Percentiles rank a stretch among this genome's conserved stretches.
These are phyloP conservation scores for Fusarium nisikadoi DNA, from an alignment of 2,329 filamentous ascomycete genomes.

Conservation along the genomic window DNA sequence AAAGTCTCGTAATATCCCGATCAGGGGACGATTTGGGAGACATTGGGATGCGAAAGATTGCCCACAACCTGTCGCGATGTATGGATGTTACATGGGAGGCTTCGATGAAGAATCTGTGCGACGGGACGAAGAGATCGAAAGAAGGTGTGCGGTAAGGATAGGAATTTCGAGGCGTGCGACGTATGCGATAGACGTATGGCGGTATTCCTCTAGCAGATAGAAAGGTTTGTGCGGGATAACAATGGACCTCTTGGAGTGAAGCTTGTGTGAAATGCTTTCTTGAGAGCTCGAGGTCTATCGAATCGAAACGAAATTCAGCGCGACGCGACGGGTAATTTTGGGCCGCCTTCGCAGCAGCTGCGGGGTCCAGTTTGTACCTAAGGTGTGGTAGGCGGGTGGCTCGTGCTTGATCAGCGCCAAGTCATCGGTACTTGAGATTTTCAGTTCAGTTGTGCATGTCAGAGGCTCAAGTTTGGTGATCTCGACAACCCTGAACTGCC, in stretches of 20 bases:
- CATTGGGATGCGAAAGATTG: slow-evolving; percentile 42
- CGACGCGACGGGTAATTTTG: slow-evolving; percentile 40
- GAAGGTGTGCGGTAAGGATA: not conserved
- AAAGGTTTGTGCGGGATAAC: not conserved
- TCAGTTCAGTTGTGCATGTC: not conserved
- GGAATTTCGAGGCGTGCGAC: not conserved
- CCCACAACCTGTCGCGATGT: slow-evolving; percentile 23
- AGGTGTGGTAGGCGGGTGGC: slow-evolving; percentile 20
- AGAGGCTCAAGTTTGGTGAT: not conserved
- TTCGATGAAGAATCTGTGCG: slow-evolving; percentile 8
- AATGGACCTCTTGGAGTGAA: not conserved
- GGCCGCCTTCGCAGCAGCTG: slow-evolving; percentile 28
- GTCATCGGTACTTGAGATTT: slow-evolving; percentile 27
- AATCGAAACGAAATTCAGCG: slow-evolving; percentile 24
- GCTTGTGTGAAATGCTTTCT: slow-evolving; percentile 5
- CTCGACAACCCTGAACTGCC: not conserved
- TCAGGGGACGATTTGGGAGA: slow-evolving; percentile 37
- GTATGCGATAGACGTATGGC: not conserved
- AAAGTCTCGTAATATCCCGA: slow-evolving; percentile 38
- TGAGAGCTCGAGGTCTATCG: not conserved
- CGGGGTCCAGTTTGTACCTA: slow-evolving; percentile 26
- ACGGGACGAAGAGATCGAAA: not conserved
- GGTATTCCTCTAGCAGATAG: not conserved
- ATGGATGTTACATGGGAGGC: slow-evolving; percentile 38
- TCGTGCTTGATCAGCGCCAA: slow-evolving; percentile 30